phyloP scores from a whole-genome alignment of 192 early-diverging fungal genomes.

The Mortierella claussenii region DNA sequence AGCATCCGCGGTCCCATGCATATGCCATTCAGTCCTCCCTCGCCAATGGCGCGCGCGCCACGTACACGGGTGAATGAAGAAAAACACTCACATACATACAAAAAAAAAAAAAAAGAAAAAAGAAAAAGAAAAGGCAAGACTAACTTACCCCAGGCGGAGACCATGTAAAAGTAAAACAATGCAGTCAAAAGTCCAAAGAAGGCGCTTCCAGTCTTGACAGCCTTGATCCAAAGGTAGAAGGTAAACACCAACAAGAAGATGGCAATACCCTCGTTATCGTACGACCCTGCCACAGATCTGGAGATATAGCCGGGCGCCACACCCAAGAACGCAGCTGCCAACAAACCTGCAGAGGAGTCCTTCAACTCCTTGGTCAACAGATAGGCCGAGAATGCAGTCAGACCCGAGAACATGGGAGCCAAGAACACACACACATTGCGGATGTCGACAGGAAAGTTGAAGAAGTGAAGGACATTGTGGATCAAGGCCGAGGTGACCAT shows the following conservation, averaged over 20 bases:
- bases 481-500: slow-evolving; percentile 98
- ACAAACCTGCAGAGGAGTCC: slow-evolving; percentile 89
- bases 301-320: slow-evolving; percentile 99
- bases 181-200: slow-evolving; percentile 88
- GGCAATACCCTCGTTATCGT: slow-evolving; percentile 99
- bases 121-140: not conserved
- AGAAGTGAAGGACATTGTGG: slow-evolving; percentile 91
- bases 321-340: slow-evolving; percentile 98
- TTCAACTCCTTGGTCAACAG: slow-evolving; percentile 93
- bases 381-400: slow-evolving; percentile 97
- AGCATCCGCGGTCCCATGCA: too few relatives aligned
- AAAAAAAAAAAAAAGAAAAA: not conserved
- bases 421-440: slow-evolving; percentile 99
- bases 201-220: slow-evolving; percentile 93
- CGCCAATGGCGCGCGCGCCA: too few relatives aligned
- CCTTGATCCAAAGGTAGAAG: slow-evolving; percentile 98
- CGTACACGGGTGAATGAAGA: slow-evolving; percentile 2
- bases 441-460: slow-evolving; percentile 98
- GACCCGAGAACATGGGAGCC: slow-evolving; percentile 94
- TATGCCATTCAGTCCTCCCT: too few relatives aligned
- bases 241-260: slow-evolving; percentile 99
- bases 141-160: slow-evolving; percentile 92
- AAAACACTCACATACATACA: not conserved
- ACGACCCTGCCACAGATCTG: slow-evolving; percentile 99
- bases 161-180: slow-evolving; percentile 99